Percentiles rank a stretch among this genome's conserved stretches.
Conservation (phyloP, 176 grass and related monocot genomes). For the Bromus sterilis region DNA sequence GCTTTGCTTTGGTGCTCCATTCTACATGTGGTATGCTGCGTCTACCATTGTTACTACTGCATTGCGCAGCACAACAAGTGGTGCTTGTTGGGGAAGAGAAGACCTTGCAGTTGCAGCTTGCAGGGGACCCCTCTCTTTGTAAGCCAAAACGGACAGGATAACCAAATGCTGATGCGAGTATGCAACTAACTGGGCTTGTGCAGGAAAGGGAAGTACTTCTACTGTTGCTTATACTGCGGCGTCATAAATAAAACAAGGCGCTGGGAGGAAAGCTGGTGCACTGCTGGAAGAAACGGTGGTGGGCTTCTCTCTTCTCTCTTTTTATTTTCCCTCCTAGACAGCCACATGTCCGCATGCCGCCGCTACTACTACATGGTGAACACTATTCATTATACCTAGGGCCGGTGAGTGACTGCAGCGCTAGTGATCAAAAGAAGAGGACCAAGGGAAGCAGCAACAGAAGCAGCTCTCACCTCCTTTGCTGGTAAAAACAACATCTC, state of each 20-base stretch:
- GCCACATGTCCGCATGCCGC: slow-evolving; percentile 23
- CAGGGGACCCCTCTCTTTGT: not conserved
- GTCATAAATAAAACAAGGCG: not conserved
- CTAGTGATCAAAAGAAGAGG: slow-evolving; percentile 3
- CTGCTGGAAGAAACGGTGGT: slow-evolving; percentile 9
- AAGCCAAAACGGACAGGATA: not conserved
- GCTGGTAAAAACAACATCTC: slow-evolving; percentile 20
- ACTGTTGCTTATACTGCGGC: not conserved
- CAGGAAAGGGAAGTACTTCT: not conserved
- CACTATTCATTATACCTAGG: slow-evolving; percentile 28
- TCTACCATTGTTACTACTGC: not conserved
- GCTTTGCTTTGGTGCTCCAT: slow-evolving; percentile 13
- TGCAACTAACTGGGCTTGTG: not conserved
- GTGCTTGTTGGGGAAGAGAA: slow-evolving; percentile 10
- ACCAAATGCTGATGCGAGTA: not conserved
- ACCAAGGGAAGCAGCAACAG: not conserved
- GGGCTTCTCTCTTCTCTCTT: slow-evolving; percentile 8
- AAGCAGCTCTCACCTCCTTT: not conserved
- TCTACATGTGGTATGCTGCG: not conserved
- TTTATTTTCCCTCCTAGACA: slow-evolving; percentile 19
- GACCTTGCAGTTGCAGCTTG: too few relatives aligned
- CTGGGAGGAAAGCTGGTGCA: slow-evolving; percentile 8
- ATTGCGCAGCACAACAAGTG: not conserved
- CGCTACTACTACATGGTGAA: slow-evolving; percentile 9
- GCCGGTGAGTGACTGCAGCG: not conserved